Evolutionary conservation across 1,284 basidiomycete species (phyloP).

Genomic region (Irpex sp.): DNA sequence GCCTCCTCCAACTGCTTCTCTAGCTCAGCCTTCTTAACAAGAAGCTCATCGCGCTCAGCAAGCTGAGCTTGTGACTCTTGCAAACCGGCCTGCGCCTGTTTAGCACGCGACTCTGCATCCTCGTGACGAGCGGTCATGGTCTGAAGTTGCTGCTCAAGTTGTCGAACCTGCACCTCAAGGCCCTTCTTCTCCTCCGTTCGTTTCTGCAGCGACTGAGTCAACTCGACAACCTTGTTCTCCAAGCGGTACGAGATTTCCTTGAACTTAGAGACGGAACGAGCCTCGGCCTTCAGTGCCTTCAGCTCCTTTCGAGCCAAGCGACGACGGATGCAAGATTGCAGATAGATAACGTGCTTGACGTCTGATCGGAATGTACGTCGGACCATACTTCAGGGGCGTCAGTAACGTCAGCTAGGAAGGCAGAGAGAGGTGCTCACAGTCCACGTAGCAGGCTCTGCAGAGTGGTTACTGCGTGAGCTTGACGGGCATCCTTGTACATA

Average conservation of each 20-base stretch:
- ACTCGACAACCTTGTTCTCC: conserved; percentile 99
- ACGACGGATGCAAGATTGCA: conserved; percentile 93
- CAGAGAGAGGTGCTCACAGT: conserved; percentile 51
- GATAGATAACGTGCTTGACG: conserved; percentile 73
- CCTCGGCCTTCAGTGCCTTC: conserved; percentile 81
- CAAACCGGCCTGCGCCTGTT: conserved; percentile 71
- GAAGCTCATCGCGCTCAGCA: conserved; percentile 73
- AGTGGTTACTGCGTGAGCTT: conserved; percentile 63
- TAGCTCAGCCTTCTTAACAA: conserved; percentile 76
- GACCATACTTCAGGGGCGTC: conserved; percentile 44
- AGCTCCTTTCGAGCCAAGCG: conserved; percentile 87
- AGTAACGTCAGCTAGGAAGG: conserved; percentile 13
- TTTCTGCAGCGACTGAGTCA: conserved; percentile 94
- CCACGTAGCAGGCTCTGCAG: conserved; percentile 90
- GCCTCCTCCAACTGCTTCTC: conserved; percentile 83
- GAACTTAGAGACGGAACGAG: conserved; percentile 96
- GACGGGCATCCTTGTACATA: conserved; percentile 59
- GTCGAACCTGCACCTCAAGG: conserved; percentile 69
- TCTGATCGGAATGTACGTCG: conserved; percentile 66
- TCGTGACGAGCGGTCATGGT: conserved; percentile 87
- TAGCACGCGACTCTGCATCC: conserved; percentile 80
- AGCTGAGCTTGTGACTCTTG: conserved; percentile 73
- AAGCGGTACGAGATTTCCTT: conserved; percentile 98
- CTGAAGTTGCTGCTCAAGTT: conserved; percentile 83
- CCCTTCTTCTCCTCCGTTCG: conserved; percentile 92